Base-by-base conservation (phyloP, 2,329 filamentous ascomycete species). In the Neobulgaria alba region DNA sequence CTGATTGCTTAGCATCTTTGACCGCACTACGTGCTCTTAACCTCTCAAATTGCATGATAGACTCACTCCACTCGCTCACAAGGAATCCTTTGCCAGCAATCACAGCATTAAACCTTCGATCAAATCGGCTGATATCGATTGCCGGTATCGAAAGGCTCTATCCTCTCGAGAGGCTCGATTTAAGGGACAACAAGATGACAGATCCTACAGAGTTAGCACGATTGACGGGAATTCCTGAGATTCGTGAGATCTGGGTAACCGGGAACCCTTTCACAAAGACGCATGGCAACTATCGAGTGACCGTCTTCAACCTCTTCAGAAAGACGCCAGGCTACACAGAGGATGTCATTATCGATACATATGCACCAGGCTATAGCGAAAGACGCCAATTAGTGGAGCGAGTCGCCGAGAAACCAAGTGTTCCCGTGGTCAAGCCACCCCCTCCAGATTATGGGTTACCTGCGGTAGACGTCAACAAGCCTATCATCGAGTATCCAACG, bases 1-100 rank as follows among this genome's bases (percentile, higher is more conserved):
- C 92, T 1, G 92, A 96, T 61, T 92, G 85, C 55, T 67, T 98
- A 42, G 83, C 89, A 10, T 85, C 78, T 8, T 69, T 98, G 43
- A 88, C 87, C 15, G 82, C 87, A 19, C 73, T 98, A n/a, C 80
- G 89, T 49, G 89, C 92, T 17, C 68, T 98, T 39, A 96, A 98
- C 56, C 71, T 98, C 18, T 94, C 90, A 3, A 85, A 94, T 56
- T 96, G 90, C 71, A 95, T 96, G 89, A 96, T 98, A 48, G 85
- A 90, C 53, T 92, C 88, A 12, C 71, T 98, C 41, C 85, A 93
- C 55, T 95, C 90, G 2, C 69, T 98, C 31, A 80, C 80, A 2
- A 79, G 84, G 48, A 92, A 83, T 55, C 87, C 92, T 10, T 72
- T 98, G 4, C 90, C 92, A 19, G 90, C 92, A 15, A 95, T 98